Conservation (phyloP, 805 yeast species). For the Candida alai region DNA sequence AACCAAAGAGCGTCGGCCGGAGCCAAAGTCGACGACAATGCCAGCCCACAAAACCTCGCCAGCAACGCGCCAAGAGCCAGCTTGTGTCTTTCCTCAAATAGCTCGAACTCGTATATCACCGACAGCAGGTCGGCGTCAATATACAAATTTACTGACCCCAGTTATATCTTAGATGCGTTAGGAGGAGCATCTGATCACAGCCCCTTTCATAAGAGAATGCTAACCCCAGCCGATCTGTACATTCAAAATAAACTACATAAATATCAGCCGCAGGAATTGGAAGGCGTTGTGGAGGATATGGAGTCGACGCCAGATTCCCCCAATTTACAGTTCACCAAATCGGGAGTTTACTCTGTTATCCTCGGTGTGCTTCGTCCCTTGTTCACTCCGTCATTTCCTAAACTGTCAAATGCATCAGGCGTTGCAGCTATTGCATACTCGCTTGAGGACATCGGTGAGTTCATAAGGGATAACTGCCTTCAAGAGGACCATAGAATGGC, state of each 20-base stretch:
- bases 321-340: background rate
- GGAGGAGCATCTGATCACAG: slow-evolving; percentile 19
- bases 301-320: background rate
- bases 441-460: slow-evolving; percentile 25
- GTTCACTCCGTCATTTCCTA: background rate
- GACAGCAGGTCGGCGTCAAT: slow-evolving; percentile 28
- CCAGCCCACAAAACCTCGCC: slow-evolving; percentile 7
- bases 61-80: slow-evolving; percentile 16
- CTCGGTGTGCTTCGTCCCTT: background rate
- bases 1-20: slow-evolving; percentile 1
- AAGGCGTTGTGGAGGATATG: background rate
- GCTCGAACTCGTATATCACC: slow-evolving; percentile 29
- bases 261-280: slow-evolving; percentile 10
- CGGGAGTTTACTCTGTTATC: background rate
- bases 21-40: slow-evolving; percentile 14
- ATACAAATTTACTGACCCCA: slow-evolving; percentile 33
- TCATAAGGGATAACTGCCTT: slow-evolving; percentile 18
- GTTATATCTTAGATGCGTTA: slow-evolving; percentile 21
- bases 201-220: slow-evolving; percentile 23
- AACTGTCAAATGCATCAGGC: slow-evolving; percentile 14
- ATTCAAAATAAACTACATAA: slow-evolving; percentile 20
- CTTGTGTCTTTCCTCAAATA: slow-evolving; percentile 31
- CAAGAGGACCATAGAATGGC: slow-evolving; percentile 1
- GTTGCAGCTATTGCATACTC: slow-evolving; percentile 24
- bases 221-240: slow-evolving; percentile 35